A percentile compares a stretch with the other conserved stretches of the same genome.
Evolutionary conservation across 176 grass and related monocot genomes (phyloP).

Genomic region (Microstegium vimineum): DNA sequence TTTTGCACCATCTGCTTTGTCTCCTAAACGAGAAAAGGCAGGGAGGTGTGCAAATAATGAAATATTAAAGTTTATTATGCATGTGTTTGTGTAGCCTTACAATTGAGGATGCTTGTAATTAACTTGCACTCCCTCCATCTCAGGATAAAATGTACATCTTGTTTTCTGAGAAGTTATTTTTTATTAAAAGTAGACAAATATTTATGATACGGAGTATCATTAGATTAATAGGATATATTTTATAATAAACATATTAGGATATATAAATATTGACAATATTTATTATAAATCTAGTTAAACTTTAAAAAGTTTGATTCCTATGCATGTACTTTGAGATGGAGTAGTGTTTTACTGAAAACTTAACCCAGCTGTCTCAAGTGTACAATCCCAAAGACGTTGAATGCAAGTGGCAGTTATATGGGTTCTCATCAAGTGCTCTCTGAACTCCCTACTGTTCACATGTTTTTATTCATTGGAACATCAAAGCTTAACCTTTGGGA

Average conservation of each 20-base stretch:
- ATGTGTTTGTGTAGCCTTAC: neutral
- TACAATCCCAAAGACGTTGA: too few species aligned
- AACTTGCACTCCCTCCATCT: neutral
- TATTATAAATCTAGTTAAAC: neutral
- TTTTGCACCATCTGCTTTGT: neutral
- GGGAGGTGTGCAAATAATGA: neutral
- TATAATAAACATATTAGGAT: neutral
- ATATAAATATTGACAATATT: neutral
- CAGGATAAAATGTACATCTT: neutral
- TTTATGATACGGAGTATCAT: too few species aligned
- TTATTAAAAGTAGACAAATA: too few species aligned
- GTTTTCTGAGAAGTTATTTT: too few species aligned
- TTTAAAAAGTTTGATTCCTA: neutral
- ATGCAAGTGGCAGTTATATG: too few species aligned
- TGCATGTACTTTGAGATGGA: too few species aligned
- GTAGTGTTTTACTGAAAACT: neutral
- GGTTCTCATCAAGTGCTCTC: neutral
- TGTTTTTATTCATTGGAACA: neutral
- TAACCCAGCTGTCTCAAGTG: too few species aligned
- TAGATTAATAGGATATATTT: too few species aligned
- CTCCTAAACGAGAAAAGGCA: neutral
- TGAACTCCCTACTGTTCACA: neutral
- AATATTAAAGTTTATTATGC: neutral
- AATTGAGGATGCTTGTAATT: neutral
- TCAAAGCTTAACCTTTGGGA: too few species aligned